Evolutionary conservation across 1,139 yeast species (phyloP), one percentile per base, ranked within the genome.

Genomic region (Chernovozyma sophiae-reginae): DNA sequence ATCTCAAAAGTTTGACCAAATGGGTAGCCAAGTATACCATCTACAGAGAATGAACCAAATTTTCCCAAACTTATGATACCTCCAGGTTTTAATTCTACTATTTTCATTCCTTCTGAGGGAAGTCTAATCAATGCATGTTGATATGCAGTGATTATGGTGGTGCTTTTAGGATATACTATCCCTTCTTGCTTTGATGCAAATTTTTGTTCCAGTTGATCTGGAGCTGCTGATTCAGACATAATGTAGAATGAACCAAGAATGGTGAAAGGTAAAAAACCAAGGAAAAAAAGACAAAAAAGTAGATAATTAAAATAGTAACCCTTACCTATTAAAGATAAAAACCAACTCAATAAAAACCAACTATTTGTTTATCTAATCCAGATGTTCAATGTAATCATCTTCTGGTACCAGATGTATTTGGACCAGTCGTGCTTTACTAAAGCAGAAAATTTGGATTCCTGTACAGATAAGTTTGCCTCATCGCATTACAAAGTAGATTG

Each of bases 1-100:
- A 92, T 84, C 55, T 92, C 97, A 60, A 92, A 92, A 0, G 95
- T 79, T 49, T 85, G 90, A 1, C 98, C 98, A 49, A 77, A 83
- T 4, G 92, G 85, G 51, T 71, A 81, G 2, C 96, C 97, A 26
- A 92, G 55, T 13, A 92, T 74, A 39, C 79, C 83, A 47, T 81
- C 77, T 4, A 84, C 87, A 31, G 73, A 66, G 58, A 94, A 92
- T 1, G 81, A 67, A 7, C 98, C 99, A 60, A 92, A 94, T 58
- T 92, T 92, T 2, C 98, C 98, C 46, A 94, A 65, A 39, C 79
- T 77, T 13, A 92, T 70, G 6, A 74, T 56, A 0, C 81, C 78
- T 25, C 76, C 79, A 2, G 76, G 71, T 35, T 68, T 72, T 40
- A 89, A 62, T 48, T 81, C 79, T 16, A 84, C 79, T 26, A 89